Evolutionary conservation across 23 red algal species (phyloP), one percentile per base, ranked within the genome.

Genomic region (Gracilaria vermiculophylla): DNA sequence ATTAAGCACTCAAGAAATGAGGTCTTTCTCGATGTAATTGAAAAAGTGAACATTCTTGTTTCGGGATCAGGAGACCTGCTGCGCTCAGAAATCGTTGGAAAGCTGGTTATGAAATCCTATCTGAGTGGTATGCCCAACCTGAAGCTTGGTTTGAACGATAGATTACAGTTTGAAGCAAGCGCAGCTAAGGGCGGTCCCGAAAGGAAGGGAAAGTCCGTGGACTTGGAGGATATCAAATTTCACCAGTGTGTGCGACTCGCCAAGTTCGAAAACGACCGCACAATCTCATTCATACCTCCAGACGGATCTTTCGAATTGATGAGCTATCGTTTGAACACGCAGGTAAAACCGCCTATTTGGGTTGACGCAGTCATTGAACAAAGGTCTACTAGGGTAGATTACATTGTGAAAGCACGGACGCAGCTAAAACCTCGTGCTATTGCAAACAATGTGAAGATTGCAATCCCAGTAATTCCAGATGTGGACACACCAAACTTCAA

Each of bases 191-290:
- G 75, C 27, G 48, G 58, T n/a, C 31, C 50, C 15, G 77, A 88
- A 33, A 80, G 66, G 36, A 77, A 65, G 44, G 87, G 87, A 53
- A 91, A 93, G 51, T 86, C 97, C 2, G 93, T 99, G 16, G 97
- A 99, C 35, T 81, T 99, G 21, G 97, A 99, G 54, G 97, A 99
- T 71, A 91, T 99, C 54, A 99, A 99, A 57, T 99, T 99, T 79
- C 97, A 99, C 57, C 97, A 99, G 62, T 99, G 97, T 65, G 97
- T 99, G 32, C 92, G 93, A 19, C 84, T 99, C 58, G 78, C 80
- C 0, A 83, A 86, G 32, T 99, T 99, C 53, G 97, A 99, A 73
- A 91, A 86, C 41, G 93, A 95, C 58, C 87, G 93, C n/a, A 88
- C 87, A 40, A 99, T 99, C 29, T 95, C 87, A 32, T 99, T 99